These are phyloP conservation scores for Crassisporium funariophilum DNA, from an alignment of 768 basidiomycete species.

Conservation along the genomic window DNA sequence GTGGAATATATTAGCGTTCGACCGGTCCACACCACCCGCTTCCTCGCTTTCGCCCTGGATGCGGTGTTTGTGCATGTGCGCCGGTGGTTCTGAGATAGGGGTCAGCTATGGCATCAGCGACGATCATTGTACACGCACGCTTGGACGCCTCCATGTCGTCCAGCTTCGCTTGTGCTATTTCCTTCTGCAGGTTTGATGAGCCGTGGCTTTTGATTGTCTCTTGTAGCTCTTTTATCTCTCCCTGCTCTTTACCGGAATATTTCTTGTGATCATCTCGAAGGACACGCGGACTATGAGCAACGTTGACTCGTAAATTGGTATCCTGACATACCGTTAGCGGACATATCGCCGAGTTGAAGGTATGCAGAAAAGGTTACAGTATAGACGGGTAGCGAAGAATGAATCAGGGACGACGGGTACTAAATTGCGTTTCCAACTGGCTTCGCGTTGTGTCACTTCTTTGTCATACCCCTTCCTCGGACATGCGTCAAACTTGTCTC, in stretches of 20 bases:
- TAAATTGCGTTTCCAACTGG: too few species aligned
- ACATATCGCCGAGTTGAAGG: too few species aligned
- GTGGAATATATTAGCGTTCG: constrained; percentile 14
- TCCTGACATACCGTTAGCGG: too few species aligned
- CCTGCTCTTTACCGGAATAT: constrained; percentile 7
- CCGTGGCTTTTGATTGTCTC: not conserved
- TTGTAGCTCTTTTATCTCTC: constrained; percentile 4
- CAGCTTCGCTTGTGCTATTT: constrained; percentile 11
- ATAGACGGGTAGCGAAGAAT: too few species aligned
- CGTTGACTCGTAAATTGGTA: too few species aligned
- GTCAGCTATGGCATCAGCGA: not conserved
- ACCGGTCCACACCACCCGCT: not conserved
- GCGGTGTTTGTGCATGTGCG: constrained; percentile 18
- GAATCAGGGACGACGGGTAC: too few species aligned
- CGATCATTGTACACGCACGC: constrained; percentile 2
- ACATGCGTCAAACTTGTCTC: too few species aligned
- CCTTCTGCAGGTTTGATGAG: constrained; percentile 4
- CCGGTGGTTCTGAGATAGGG: constrained; percentile 9
- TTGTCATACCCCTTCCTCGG: too few species aligned
- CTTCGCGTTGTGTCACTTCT: too few species aligned
- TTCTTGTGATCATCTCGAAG: not conserved
- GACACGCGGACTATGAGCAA: too few species aligned
- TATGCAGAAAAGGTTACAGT: too few species aligned
- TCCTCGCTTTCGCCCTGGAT: constrained; percentile 3
- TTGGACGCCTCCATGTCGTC: constrained; percentile 12